phyloP scores from a whole-genome alignment of 163 green algal species.

The Volvox carteri region DNA sequence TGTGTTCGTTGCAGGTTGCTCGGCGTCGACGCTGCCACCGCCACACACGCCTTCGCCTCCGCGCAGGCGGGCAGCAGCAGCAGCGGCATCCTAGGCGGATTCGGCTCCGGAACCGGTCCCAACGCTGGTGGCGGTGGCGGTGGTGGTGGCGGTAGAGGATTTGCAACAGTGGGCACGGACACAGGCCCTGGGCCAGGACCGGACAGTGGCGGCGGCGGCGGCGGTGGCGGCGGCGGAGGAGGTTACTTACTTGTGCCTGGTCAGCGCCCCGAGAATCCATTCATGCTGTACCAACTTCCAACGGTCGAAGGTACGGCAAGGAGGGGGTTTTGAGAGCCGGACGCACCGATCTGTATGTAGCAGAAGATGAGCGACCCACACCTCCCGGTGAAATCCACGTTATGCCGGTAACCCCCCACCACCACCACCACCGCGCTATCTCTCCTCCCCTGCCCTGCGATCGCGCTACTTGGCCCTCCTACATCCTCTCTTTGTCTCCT shows the following conservation, averaged over 20 bases:
- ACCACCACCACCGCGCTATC: too few species aligned
- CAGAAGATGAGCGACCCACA: too few species aligned
- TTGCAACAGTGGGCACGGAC: neutral
- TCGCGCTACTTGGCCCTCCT: neutral
- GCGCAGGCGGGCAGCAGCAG: neutral
- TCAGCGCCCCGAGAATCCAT: neutral
- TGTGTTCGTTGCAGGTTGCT: neutral
- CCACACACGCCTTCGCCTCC: neutral
- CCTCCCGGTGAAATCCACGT: too few species aligned
- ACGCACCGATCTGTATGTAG: too few species aligned
- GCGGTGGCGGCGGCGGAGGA: neutral
- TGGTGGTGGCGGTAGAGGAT: neutral
- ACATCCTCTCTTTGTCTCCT: neutral
- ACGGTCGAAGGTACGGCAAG: constrained; percentile 9
- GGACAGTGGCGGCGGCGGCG: neutral
- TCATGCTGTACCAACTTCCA: constrained; percentile 34
- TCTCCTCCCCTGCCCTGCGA: too few species aligned
- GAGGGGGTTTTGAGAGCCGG: too few species aligned
- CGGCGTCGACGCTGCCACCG: neutral
- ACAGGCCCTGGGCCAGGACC: neutral
- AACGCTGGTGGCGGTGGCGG: neutral
- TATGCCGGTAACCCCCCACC: too few species aligned
- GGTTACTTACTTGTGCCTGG: constrained; percentile 12
- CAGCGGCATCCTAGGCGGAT: neutral
- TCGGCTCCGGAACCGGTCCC: neutral